These are phyloP conservation scores for Pseudodiploospora longispora DNA, from an alignment of 2,329 filamentous ascomycete genomes.

Conservation along the genomic window DNA sequence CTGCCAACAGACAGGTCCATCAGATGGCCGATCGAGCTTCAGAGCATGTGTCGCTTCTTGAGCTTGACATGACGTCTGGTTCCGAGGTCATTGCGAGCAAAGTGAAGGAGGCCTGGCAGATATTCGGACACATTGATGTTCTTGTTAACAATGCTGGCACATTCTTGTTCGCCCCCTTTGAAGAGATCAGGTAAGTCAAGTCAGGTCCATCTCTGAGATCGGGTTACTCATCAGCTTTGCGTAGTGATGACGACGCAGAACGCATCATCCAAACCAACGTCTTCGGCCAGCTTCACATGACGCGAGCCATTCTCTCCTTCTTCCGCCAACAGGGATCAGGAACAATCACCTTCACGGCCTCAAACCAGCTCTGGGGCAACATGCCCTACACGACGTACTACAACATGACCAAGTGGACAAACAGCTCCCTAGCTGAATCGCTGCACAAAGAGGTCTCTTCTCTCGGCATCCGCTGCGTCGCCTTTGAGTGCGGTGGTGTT, in stretches of 20 bases:
- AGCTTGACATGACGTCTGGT: conserved; percentile 22
- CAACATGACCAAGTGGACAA: conserved; percentile 20
- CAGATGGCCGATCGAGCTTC: conserved; percentile 12
- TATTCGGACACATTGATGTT: conserved; percentile 25
- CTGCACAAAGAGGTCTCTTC: conserved; percentile 21
- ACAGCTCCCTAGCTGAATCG: conserved; percentile 19
- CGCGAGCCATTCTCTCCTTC: conserved; percentile 19
- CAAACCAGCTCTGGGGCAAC: conserved; percentile 17
- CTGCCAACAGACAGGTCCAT: conserved; percentile 18
- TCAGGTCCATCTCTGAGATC: not conserved
- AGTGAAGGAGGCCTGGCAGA: conserved; percentile 18
- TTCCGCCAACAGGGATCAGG: conserved; percentile 18
- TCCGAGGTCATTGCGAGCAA: conserved; percentile 10
- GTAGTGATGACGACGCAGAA: conserved; percentile 15
- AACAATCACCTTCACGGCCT: conserved; percentile 21
- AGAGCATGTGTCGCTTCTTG: conserved; percentile 17
- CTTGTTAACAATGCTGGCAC: conserved; percentile 28
- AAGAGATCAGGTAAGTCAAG: conserved; percentile 23
- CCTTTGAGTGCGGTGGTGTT: conserved; percentile 25
- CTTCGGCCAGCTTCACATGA: conserved; percentile 19
- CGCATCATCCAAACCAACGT: conserved; percentile 21
- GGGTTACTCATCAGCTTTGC: not conserved
- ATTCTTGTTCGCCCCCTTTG: conserved; percentile 17
- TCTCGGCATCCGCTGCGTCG: conserved; percentile 20
- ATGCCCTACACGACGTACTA: conserved; percentile 24